Percentiles rank a stretch among this genome's conserved stretches.
Conservation (phyloP, 2,329 filamentous ascomycete species). For the Onygenales sp. region DNA sequence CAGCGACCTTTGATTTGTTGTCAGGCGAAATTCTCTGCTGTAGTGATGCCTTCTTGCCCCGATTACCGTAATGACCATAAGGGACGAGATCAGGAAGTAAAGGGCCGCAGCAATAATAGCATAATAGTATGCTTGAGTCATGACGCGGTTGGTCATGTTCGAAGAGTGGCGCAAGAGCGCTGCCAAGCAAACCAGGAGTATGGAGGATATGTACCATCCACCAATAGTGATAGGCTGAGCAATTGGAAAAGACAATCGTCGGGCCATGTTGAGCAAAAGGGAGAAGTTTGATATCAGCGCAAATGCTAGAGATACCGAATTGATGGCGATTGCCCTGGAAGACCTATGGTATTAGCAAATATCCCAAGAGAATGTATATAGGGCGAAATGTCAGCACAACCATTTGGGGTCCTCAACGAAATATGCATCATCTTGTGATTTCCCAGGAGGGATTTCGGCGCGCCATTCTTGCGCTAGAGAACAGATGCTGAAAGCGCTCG, state of each 20-base stretch:
- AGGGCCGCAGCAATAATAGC: constrained; percentile 48
- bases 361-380: neutral
- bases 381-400: constrained; percentile 19
- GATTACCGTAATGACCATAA: constrained; percentile 47
- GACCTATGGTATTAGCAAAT: constrained; percentile 1
- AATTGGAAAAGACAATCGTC: constrained; percentile 43
- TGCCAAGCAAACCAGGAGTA: constrained; percentile 46
- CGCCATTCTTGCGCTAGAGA: constrained; percentile 50
- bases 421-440: constrained; percentile 34
- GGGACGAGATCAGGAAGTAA: constrained; percentile 46
- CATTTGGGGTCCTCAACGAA: constrained; percentile 46
- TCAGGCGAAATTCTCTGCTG: constrained; percentile 47
- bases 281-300: constrained; percentile 47
- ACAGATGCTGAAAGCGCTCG: constrained; percentile 46
- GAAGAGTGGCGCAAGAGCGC: constrained; percentile 34
- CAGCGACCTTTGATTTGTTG: constrained; percentile 45
- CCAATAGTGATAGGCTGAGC: constrained; percentile 52
- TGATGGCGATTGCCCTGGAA: constrained; percentile 42
- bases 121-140: constrained; percentile 52
- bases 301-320: constrained; percentile 45
- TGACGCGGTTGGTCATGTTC: constrained; percentile 32
- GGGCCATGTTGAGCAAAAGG: constrained; percentile 51
- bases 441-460: constrained; percentile 39
- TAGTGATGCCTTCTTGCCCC: constrained; percentile 48
- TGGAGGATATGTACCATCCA: constrained; percentile 48